Conservation (phyloP, 192 early-diverging fungal species). For the Coemansia javaensis region DNA sequence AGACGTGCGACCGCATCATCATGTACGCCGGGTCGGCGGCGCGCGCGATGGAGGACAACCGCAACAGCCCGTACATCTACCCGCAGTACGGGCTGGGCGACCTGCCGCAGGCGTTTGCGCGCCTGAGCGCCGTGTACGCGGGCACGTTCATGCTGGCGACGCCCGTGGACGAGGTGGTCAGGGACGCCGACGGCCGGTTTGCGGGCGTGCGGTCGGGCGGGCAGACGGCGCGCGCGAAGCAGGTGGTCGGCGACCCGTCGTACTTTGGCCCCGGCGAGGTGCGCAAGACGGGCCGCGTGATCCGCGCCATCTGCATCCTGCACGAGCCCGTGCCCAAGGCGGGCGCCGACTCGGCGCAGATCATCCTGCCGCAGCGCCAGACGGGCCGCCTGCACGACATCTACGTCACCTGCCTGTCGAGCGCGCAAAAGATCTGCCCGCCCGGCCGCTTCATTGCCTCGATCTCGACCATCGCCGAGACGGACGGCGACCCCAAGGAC, state of each 20-base stretch:
- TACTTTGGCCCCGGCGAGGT: slow-evolving; percentile 83
- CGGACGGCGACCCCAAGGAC: slow-evolving; percentile 72
- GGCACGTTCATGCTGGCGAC: slow-evolving; percentile 99
- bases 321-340: slow-evolving; percentile 89
- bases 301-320: slow-evolving; percentile 95
- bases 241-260: slow-evolving; percentile 95
- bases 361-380: slow-evolving; percentile 98
- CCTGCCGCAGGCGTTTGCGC: slow-evolving; percentile 95
- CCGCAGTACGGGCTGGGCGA: slow-evolving; percentile 97
- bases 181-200: slow-evolving; percentile 75
- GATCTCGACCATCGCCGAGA: slow-evolving; percentile 95
- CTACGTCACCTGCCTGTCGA: slow-evolving; percentile 88
- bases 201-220: slow-evolving; percentile 86
- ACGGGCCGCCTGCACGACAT: slow-evolving; percentile 91
- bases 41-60: slow-evolving; percentile 60
- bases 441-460: slow-evolving; percentile 89
- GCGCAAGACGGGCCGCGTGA: slow-evolving; percentile 77
- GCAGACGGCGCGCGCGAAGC: slow-evolving; percentile 74
- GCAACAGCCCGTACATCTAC: slow-evolving; percentile 97
- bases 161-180: slow-evolving; percentile 85
- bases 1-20: slow-evolving; percentile 85
- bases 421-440: slow-evolving; percentile 87
- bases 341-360: slow-evolving; percentile 81
- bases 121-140: slow-evolving; percentile 95
- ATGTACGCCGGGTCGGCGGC: slow-evolving; percentile 90